Conservation (phyloP, 2,329 filamentous ascomycete genomes). For the Neopestalotiopsis rosae region DNA sequence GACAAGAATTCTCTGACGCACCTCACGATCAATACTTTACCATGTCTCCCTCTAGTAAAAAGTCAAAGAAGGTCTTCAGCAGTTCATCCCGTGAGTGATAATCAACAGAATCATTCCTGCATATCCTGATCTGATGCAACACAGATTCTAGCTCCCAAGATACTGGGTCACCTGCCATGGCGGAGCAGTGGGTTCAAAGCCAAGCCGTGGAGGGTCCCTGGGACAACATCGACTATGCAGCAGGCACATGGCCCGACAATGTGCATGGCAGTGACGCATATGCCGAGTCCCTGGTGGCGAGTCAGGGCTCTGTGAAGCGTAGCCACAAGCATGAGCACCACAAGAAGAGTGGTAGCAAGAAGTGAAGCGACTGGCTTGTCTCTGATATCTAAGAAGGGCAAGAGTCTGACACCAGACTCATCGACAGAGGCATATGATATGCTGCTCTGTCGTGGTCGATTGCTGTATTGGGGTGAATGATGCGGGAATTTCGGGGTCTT, state of each 20-base stretch:
- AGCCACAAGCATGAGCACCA: conserved; percentile 15
- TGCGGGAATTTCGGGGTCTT: no score
- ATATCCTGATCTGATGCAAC: not conserved
- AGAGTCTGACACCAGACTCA: no score
- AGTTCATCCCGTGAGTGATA: conserved; percentile 25
- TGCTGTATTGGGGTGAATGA: no score
- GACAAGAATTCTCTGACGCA: not conserved
- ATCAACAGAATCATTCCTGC: conserved; percentile 37
- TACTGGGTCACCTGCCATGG: not conserved
- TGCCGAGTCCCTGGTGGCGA: conserved; percentile 16
- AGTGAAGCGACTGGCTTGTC: not conserved
- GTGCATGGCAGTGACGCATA: not conserved
- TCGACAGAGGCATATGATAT: no score
- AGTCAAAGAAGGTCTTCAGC: conserved; percentile 23
- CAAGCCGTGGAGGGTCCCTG: conserved; percentile 23
- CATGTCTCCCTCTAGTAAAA: not conserved
- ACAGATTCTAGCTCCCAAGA: not conserved
- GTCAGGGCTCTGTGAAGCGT: conserved; percentile 22
- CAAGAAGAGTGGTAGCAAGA: conserved; percentile 16
- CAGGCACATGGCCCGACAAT: not conserved
- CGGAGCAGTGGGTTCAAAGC: conserved; percentile 21
- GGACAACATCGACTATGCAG: conserved; percentile 20
- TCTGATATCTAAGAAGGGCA: not conserved
- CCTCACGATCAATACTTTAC: not conserved
- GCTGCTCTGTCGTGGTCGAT: no score